Base-by-base conservation (phyloP, 2,329 filamentous ascomycete genomes). In the Colletotrichum phormii region DNA sequence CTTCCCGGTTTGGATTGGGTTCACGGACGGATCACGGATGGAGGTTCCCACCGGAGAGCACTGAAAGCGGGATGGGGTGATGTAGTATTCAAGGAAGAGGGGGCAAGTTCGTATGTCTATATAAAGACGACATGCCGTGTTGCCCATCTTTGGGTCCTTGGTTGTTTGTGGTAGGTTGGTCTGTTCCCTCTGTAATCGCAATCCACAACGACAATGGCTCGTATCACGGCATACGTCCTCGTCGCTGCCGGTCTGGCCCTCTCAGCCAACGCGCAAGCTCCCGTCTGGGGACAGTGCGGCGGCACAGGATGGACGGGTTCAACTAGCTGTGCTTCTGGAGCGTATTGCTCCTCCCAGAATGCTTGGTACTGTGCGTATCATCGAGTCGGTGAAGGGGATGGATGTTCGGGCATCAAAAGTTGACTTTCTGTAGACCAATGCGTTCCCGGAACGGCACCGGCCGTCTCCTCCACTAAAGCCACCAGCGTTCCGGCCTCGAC, bases 351-450 rank as follows among this genome's bases (percentile, higher is more conserved):
- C 12, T 63, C 53, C 24, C 51, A 64, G 67, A 86, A 85, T 75
- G 77, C 80, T 58, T 86, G 77, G 75, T 86, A 85, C 77, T 82
- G 85, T 88, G 88, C 90, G 75, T 91, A 42, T 72, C 88, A 87
- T 18, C 13, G 4, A 2, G 4, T 4, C 7, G 11, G 15, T 9
- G 8, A 46, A 31, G 54, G 8, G 7, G 18, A 5, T 11, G 8
- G 6, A 12, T 26, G 3, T 4, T 5, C 9, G 37, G 9, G 7
- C 9, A 18, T 26, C 26, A 4, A n/a, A 15, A 6, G 22, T 33
- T 69, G 46, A 69, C n/a, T 18, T 2, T 12, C 4, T 1, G 22
- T 7, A 73, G 71, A 46, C 18, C 71, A 73, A 61, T 73, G 71
- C 22, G 61, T 73, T 4, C 71, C 71, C 3, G 71, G 66, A 31